Conservation (phyloP, 257 asterid species). For the Solanum neorickii region DNA sequence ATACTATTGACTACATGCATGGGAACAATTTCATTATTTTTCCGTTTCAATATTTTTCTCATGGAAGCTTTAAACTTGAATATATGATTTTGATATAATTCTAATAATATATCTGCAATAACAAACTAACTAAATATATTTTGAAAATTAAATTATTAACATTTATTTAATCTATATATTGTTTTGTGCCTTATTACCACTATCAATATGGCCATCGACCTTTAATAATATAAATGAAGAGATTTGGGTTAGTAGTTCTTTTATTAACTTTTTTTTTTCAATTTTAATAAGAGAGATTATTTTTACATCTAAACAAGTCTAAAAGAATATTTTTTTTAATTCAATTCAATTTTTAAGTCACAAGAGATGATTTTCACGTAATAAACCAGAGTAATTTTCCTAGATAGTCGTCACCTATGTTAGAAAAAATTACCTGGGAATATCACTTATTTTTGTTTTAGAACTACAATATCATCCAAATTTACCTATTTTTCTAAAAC, state of each 20-base stretch:
- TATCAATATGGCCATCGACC: no score
- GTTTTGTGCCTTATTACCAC: background rate
- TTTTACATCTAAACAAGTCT: background rate
- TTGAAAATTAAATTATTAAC: background rate
- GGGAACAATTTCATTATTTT: background rate
- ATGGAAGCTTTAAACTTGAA: background rate
- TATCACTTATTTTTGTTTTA: no score
- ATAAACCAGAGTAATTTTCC: no score
- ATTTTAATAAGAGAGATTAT: background rate
- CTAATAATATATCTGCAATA: background rate
- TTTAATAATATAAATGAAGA: no score
- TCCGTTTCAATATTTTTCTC: no score
- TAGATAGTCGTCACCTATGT: no score
- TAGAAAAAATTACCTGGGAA: accelerated
- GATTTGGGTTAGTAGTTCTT: no score
- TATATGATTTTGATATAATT: background rate
- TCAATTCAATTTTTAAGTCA: no score
- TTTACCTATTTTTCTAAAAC: no score
- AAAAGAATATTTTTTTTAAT: no score
- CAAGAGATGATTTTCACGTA: background rate
- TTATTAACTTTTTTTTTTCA: no score
- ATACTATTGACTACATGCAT: background rate
- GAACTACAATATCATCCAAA: accelerated
- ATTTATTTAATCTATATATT: no score
- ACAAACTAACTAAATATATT: background rate